Evolutionary conservation across 805 yeast species (phyloP), one percentile per base, ranked within the genome.

Genomic region (Clavispora asparagi): DNA sequence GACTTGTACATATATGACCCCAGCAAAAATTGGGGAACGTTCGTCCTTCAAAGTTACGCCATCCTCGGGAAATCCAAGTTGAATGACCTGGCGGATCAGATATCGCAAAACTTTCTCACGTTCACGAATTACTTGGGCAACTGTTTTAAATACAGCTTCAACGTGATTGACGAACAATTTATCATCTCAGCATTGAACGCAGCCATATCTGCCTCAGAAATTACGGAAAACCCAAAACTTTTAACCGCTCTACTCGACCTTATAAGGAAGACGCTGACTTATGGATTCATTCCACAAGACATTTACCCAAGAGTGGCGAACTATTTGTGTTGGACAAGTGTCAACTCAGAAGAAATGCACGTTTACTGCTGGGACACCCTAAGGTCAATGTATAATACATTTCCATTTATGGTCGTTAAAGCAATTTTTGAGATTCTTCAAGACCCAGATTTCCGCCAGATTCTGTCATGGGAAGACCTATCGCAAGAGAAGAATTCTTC

Each of bases 1-100:
- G 83, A 78, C 45, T 67, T 77, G 45, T 72, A 74, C 55, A 66
- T 77, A 14, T 68, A 74, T 26, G 76, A 76, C 44, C 63, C 58
- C 16, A 58, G 57, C 5, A 53, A 55, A 14, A 56, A 58, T 43
- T 56, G 70, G 46, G 43, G 52, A 16, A 44, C 43, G 9, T 60
- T 60, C 35, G 37, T 33, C 17, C 14, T 31, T 3, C 44, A 31
- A n/a, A n/a, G 52, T 49, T 41, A 49, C 57, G 32, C 36, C 8
- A 45, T 48, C 0, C 41, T 61, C 2, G 51, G 52, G 5, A 47
- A 41, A 35, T n/a, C 39, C 10, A 49, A 49, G 14, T 51, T 51
- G 32, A 40, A 39, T 19, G 52, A 33, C 33, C 27, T 40, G 7
- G 43, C 39, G 11, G 51, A 40, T 16, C 40, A 42, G 9, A 13